These are phyloP conservation scores for Colletotrichum cuscutae DNA, from an alignment of 2,329 filamentous ascomycete genomes.

Conservation along the genomic window DNA sequence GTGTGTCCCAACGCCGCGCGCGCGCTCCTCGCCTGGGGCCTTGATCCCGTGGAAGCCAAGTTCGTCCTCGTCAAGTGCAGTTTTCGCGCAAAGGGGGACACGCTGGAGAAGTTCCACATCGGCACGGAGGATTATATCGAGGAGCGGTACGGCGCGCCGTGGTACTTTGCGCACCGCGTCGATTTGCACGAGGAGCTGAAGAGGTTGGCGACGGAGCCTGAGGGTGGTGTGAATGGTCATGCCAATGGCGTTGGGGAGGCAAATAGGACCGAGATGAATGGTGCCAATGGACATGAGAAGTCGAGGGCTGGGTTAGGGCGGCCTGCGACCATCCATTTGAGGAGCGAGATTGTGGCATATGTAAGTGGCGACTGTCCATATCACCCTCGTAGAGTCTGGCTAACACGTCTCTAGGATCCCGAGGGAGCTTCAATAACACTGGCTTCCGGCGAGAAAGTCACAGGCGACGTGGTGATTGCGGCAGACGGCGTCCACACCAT, in stretches of 20 bases:
- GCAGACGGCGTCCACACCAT: conserved; percentile 55
- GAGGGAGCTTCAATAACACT: conserved; percentile 43
- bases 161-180: conserved; percentile 51
- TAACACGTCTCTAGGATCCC: conserved; percentile 36
- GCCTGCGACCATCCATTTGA: conserved; percentile 40
- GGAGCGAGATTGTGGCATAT: conserved; percentile 39
- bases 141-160: conserved; percentile 41
- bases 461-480: conserved; percentile 52
- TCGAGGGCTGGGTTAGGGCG: conserved; percentile 34
- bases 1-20: conserved; percentile 51
- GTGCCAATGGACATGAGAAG: not conserved
- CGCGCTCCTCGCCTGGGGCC: conserved; percentile 48
- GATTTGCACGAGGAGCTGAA: conserved; percentile 51
- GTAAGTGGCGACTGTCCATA: conserved; percentile 35
- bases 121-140: conserved; percentile 33
- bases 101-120: conserved; percentile 37
- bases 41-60: conserved; percentile 42
- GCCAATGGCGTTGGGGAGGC: not conserved
- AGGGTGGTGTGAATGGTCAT: conserved; percentile 11
- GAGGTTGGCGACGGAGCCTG: conserved; percentile 43
- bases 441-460: conserved; percentile 40
- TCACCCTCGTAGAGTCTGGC: not conserved
- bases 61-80: conserved; percentile 38
- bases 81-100: conserved; percentile 37
- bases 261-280: not conserved